Base-by-base conservation (phyloP, 2,329 filamentous ascomycete species). In the Mycosphaerella sp. region DNA sequence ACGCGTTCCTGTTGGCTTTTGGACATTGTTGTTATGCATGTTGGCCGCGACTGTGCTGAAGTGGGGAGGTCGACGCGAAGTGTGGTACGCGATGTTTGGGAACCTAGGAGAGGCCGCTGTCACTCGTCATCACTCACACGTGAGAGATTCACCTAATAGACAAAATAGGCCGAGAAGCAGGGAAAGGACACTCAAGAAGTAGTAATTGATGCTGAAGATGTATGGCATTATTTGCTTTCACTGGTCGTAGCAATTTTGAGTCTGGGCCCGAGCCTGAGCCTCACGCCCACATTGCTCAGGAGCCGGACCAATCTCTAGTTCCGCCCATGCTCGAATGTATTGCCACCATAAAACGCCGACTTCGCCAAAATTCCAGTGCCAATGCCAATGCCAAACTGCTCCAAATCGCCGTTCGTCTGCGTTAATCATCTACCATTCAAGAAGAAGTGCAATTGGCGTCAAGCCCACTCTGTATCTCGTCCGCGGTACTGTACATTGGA, bases 1-100 rank as follows among this genome's bases (percentile, higher is more conserved):
- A 94, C 80, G 73, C 87, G 86, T 69, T 81, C 71, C 43, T 50
- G 42, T 43, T 45, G 41, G 17, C 41, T 46, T 25, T 41, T 43
- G 10, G 51, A 54, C 51, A 54, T 54, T 28, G 8, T 12, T 28
- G 8, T 12, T 28, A 25, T 6, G 41, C 51, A 54, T 54, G 41
- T 44, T 51, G 27, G 41, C 34, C 34, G 41, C 18, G 21, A 30
- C 21, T 44, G 21, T 44, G 32, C 14, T 39, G 14, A 4, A 39
- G 2, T 39, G 14, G 36, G 14, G 30, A 39, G 18, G 21, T 43
- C 39, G 39, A 37, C 37, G 45, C 35, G 44, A 17, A 16, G 16
- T 27, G 45, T 27, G 44, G 25, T 8, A 18, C 44, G 44, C 44
- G 44, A 36, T 47, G 44, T 47, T 47, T 47, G 44, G 34, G n/a